Base-by-base conservation (phyloP, 495 filamentous ascomycete species). In the Aspergillus carlsbadensis region DNA sequence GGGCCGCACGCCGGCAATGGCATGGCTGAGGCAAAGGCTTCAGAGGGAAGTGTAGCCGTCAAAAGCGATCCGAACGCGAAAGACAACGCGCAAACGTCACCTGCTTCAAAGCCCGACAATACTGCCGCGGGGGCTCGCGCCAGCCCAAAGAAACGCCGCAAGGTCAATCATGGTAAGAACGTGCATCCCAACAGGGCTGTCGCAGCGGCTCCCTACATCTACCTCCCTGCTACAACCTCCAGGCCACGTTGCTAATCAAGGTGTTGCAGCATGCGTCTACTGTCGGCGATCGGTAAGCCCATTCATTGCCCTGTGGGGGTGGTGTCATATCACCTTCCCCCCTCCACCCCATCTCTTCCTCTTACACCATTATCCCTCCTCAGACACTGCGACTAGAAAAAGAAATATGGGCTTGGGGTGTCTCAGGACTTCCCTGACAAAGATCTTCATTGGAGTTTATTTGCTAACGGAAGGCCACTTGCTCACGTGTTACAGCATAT, bases 161-260 rank as follows among this genome's bases (percentile, higher is more conserved):
- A 99, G 81, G 94, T 99, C 66, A 98, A 97, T 84, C 95, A 99
- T 83, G 94, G 93, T 96, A 84, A 81, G 85, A 73, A 56, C 58
- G 54, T 57, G 56, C 45, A 66, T 67, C 63, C 63, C 64, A 52
- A 54, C 61, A 67, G 61, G 67, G 66, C 66, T 64, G 64, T 70
- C 51, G 57, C 54, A 59, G 65, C 59, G 60, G 54, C 46, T 63
- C 60, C 65, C 59, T 59, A 68, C 63, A 55, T 62, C 59, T 42
- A 33, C 46, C 58, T 63, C 64, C 46, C 20, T 56, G 26, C 21
- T 41, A 50, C 54, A 43, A 1, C 44, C 5, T 57, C 18, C 58
- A 63, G 67, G 68, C 65, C 58, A 60, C 51, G 58, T 65, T 52
- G 60, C 68, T 74, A 66, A 74, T 52, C 22, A 52, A 50, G 56